phyloP scores from a whole-genome alignment of 345 rosid species.

The Garcia nutans region DNA sequence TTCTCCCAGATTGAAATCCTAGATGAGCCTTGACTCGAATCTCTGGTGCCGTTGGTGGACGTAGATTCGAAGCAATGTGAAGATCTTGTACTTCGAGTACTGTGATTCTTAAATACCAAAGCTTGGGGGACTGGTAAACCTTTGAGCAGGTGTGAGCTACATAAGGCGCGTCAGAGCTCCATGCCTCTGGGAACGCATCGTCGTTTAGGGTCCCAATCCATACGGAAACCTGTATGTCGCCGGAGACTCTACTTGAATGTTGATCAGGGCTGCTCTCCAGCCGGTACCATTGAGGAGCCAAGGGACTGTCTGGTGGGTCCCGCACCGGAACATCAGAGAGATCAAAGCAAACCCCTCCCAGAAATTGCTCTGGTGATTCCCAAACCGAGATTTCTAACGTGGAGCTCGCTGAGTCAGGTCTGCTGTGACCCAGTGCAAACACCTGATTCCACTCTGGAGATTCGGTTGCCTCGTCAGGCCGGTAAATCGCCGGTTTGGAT shows the following conservation, averaged over 20 bases:
- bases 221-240: constrained; percentile 87
- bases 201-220: constrained; percentile 98
- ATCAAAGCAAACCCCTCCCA: constrained; percentile 88
- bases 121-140: constrained; percentile 92
- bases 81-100: constrained; percentile 92
- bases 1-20: constrained; percentile 77
- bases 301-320: constrained; percentile 85
- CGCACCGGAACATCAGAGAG: constrained; percentile 81
- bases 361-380: constrained; percentile 74
- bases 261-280: constrained; percentile 61
- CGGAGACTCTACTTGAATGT: constrained; percentile 45
- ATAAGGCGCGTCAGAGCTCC: constrained; percentile 83
- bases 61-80: constrained; percentile 65
- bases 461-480: constrained; percentile 57
- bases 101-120: constrained; percentile 86
- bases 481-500: constrained; percentile 58
- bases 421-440: constrained; percentile 63
- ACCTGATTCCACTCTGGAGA: constrained; percentile 86
- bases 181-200: constrained; percentile 90
- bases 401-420: constrained; percentile 46
- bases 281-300: constrained; percentile 91
- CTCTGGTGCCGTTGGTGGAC: constrained; percentile 84
- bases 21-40: constrained; percentile 75
- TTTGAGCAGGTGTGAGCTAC: constrained; percentile 88
- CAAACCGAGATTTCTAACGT: constrained; percentile 83